A percentile compares a stretch with the other conserved stretches of the same genome.
These are phyloP conservation scores for Solanum lignicaule DNA, from an alignment of 257 asterid genomes.

Conservation along the genomic window DNA sequence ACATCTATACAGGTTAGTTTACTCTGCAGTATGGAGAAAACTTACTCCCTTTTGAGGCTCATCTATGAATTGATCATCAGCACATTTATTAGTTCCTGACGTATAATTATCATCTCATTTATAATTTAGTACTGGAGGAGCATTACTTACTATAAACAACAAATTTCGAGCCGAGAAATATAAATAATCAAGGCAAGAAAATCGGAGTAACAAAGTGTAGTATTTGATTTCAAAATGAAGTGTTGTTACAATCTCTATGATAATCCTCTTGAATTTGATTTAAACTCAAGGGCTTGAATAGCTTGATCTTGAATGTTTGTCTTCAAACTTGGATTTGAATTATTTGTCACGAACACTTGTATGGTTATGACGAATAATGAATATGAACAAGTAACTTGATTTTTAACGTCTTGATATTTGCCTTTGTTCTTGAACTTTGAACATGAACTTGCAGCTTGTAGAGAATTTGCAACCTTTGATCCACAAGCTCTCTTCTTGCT, in stretches of 20 bases:
- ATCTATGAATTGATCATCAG: not conserved
- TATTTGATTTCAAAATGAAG: not conserved
- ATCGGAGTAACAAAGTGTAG: not conserved
- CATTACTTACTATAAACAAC: not conserved
- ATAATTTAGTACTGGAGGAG: not conserved
- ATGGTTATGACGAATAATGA: not conserved
- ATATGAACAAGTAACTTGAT: not conserved
- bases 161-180: not conserved
- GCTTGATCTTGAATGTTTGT: not conserved
- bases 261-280: not conserved
- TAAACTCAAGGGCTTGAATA: not conserved
- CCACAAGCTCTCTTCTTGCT: not conserved
- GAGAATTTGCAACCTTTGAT: not conserved
- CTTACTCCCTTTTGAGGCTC: not conserved
- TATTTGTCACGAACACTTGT: not conserved
- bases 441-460: not conserved
- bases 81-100: not conserved
- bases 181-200: not conserved
- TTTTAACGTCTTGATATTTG: not conserved
- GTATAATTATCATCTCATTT: not conserved
- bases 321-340: not conserved
- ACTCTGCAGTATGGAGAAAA: not conserved
- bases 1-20: constrained; percentile 59
- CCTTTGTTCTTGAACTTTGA: not conserved
- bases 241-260: not conserved